A percentile compares a stretch with the other conserved stretches of the same genome.
phyloP scores from a whole-genome alignment of 176 grass and related monocot species.

The bread wheat (Triticum aestivum) region DNA sequence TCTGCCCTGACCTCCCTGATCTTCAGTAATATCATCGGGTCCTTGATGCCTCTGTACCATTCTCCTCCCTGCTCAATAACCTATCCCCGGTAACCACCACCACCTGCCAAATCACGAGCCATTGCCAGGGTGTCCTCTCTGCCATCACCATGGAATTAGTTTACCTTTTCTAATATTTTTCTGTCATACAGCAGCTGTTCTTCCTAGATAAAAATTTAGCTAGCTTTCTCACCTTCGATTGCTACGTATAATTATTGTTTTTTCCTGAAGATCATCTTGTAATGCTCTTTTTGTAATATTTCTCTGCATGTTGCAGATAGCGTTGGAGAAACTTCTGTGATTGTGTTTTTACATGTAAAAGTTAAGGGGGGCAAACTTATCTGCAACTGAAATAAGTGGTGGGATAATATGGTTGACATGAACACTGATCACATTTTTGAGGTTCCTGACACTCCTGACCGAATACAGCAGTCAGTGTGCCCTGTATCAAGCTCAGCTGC shows the following conservation, averaged over 20 bases:
- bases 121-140: not conserved
- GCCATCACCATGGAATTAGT: not conserved
- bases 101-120: not conserved
- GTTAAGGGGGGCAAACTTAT: not conserved
- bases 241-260: not conserved
- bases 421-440: slow-evolving; percentile 56
- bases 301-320: slow-evolving; percentile 15
- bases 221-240: not conserved
- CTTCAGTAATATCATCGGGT: not conserved
- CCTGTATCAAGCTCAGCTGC: slow-evolving; percentile 27
- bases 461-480: slow-evolving; percentile 36
- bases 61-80: not conserved
- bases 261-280: not conserved
- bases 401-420: slow-evolving; percentile 38
- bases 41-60: not conserved
- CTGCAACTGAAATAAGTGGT: slow-evolving; percentile 1
- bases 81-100: not conserved
- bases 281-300: slow-evolving; percentile 7
- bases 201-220: not conserved
- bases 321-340: slow-evolving; percentile 12
- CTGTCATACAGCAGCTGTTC: not conserved
- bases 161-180: not conserved
- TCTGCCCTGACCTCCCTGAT: too few species aligned
- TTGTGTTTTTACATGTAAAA: not conserved
- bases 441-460: slow-evolving; percentile 74